Evolutionary conservation across 176 grass and related monocot species (phyloP).

Genomic region (Aegilops speltoides): DNA sequence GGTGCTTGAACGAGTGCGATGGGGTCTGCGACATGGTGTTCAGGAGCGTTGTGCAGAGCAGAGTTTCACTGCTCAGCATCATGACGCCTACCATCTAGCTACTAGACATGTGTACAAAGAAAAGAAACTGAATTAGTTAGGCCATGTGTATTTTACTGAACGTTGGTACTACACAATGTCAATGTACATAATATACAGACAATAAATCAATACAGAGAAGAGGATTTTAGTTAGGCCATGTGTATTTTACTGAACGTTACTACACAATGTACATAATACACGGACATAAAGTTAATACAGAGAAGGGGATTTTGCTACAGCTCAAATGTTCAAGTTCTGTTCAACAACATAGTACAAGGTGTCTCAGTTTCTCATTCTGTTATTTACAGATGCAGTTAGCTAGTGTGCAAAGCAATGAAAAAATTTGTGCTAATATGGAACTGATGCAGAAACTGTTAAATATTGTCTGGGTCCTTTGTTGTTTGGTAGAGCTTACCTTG

Average conservation of each 20-base stretch:
- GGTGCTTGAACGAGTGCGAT: conserved; percentile 34
- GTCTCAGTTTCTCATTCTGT: not conserved
- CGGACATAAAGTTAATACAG: too few species aligned
- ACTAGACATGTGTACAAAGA: too few species aligned
- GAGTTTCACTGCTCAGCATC: conserved; percentile 63
- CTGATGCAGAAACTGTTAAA: not conserved
- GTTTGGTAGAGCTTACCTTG: not conserved
- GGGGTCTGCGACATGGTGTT: conserved; percentile 39
- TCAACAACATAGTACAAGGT: not conserved
- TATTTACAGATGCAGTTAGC: too few species aligned
- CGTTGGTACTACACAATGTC: too few species aligned
- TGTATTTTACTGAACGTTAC: not conserved
- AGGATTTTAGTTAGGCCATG: not conserved
- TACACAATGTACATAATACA: not conserved
- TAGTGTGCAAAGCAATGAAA: too few species aligned
- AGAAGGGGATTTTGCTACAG: not conserved
- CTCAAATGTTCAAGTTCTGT: not conserved
- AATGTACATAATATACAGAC: too few species aligned
- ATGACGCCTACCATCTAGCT: conserved; percentile 46
- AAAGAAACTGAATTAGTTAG: too few species aligned
- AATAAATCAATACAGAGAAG: too few species aligned
- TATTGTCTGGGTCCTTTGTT: not conserved
- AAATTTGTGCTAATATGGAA: not conserved
- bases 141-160: too few species aligned
- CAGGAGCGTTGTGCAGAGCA: conserved; percentile 36